Conservation (phyloP, 768 basidiomycete species). For the Naganishia vaughanmartiniae region DNA sequence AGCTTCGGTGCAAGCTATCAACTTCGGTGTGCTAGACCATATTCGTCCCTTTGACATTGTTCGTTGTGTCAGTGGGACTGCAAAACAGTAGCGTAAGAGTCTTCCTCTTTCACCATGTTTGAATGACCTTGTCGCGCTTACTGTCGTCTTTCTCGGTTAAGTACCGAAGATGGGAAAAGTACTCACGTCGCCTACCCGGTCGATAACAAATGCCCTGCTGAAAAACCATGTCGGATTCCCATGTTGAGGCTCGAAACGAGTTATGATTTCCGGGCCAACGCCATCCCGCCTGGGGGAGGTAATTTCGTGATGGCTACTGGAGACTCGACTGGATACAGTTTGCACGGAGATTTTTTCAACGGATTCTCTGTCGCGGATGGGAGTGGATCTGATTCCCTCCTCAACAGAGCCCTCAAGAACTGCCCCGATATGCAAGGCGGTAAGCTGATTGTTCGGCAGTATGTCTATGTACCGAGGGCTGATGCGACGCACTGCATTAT, state of each 20-base stretch:
- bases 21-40: not conserved
- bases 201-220: not conserved
- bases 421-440: constrained; percentile 13
- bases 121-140: too few species aligned
- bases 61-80: constrained; percentile 8
- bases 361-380: constrained; percentile 3
- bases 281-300: not conserved
- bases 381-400: not conserved
- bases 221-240: not conserved
- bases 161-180: constrained; percentile 15
- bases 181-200: constrained; percentile 14
- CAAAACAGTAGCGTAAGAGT: constrained; percentile 3
- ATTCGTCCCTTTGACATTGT: not conserved
- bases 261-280: not conserved
- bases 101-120: not conserved
- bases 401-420: not conserved
- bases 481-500: not conserved
- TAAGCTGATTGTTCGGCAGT: not conserved
- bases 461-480: not conserved
- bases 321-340: constrained; percentile 4
- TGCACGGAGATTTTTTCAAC: constrained; percentile 21
- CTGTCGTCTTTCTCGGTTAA: not conserved
- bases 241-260: constrained; percentile 12
- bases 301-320: constrained; percentile 7
- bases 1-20: not conserved